Evolutionary conservation across 2,329 filamentous ascomycete species (phyloP), one percentile per base, ranked within the genome.

Genomic region (Botrytis byssoidea): DNA sequence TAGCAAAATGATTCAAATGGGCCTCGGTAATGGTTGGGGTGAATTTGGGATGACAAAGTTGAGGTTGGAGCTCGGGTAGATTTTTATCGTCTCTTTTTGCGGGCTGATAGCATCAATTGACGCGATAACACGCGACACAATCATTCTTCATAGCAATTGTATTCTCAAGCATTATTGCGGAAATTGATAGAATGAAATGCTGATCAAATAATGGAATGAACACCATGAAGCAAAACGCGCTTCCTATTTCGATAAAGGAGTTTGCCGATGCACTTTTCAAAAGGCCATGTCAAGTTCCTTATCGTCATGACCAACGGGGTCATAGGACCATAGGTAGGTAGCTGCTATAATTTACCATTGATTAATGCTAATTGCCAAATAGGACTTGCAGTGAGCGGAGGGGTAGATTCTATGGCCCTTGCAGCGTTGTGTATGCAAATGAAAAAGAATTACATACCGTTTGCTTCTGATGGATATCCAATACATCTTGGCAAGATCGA

Each of bases 331-430:
- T 69, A 48, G 71, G 71, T 73, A 70, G 60, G 73, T 44, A 42
- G 7, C 29, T 32, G 25, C 22, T n/a, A 22, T n/a, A 46, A 16
- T 32, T 4, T 18, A 25, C 37, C n/a, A 42, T 61, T 44, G n/a
- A 42, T 48, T 35, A 42, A 10, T 37, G 20, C 46, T 59, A 60
- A 16, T 35, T 32, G 25, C 12, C 35, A 14, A 0, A 48, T 64
- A 93, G 91, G 88, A 71, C 84, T 98, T 74, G 96, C 95, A 25
- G 86, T 98, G 75, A 98, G 95, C 80, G 96, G 96, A 37, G 96
- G 96, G 12, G 93, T 96, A 57, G 96, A 99, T 82, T 98, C 95
- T n/a, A 99, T 98, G 95, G 95, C 95, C 42, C 85, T 99, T 74
- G 94, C 94, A 72, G 90, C 86, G 74, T 87, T 98, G 51, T 93